These are phyloP conservation scores for Hygrocybe punicea DNA, from an alignment of 768 basidiomycete genomes.

Conservation along the genomic window DNA sequence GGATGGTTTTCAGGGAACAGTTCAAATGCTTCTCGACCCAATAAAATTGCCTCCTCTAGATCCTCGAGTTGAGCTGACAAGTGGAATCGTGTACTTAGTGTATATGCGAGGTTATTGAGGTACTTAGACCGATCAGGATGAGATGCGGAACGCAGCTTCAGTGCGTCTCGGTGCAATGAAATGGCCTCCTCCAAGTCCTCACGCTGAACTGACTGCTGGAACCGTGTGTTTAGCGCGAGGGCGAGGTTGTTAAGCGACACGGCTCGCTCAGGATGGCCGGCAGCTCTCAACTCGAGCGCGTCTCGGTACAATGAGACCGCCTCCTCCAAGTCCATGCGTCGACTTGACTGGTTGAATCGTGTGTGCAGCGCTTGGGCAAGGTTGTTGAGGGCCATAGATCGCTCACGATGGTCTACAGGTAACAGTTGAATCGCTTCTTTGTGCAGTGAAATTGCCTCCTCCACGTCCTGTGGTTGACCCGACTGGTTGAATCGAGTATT, in stretches of 20 bases:
- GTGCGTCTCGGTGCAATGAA: not conserved
- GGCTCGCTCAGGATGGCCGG: not conserved
- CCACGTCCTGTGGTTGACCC: not conserved
- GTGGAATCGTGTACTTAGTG: not conserved
- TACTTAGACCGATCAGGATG: not conserved
- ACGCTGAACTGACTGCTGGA: not conserved
- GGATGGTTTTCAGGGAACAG: not conserved
- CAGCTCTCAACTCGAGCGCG: not conserved
- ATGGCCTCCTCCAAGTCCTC: conserved; percentile 2
- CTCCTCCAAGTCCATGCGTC: not conserved
- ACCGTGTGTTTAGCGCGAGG: not conserved
- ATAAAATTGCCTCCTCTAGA: not conserved
- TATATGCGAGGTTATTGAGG: not conserved
- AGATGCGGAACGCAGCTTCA: not conserved
- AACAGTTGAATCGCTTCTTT: not conserved
- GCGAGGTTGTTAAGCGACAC: not conserved
- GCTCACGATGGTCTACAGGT: not conserved
- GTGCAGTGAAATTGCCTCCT: not conserved
- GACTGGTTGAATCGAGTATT: not conserved
- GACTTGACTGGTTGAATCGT: not conserved
- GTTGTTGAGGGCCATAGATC: not conserved
- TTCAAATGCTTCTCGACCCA: not conserved
- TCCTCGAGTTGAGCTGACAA: not conserved
- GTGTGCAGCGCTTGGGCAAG: not conserved
- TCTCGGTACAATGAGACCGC: not conserved